Base-by-base conservation (phyloP, 768 basidiomycete genomes). In the Suillus ampliporus region DNA sequence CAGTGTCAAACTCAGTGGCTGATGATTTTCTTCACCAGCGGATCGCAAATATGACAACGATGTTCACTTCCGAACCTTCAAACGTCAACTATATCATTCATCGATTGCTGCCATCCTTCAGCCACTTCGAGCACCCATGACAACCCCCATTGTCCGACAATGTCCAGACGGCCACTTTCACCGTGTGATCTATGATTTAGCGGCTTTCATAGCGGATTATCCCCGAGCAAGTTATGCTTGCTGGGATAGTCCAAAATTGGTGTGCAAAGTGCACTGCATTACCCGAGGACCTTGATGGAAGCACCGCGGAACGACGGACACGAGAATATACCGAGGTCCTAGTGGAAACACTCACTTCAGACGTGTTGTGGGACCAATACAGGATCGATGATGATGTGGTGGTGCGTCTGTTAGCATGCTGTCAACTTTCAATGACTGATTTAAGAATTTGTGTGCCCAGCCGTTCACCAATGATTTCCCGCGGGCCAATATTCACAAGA, bases 141-240 rank as follows among this genome's bases (percentile, higher is more conserved):
- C 64, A 0, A 69, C 48, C 9, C 71, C 76, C 0, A 59, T 64
- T 26, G 66, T 80, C 5, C 44, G 57, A 0, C 61, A 60, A 1
- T 80, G 72, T 51, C 65, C 64, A 0, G 78, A 80, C 68, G 74
- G 76, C 1, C 70, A 76, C 58, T 77, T 64, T 59, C 68, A 67
- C 1, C 52, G 66, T 11, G 72, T 60, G 4, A 69, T 79, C 15
- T 80, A 73, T 67, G 71, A 69, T 2, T 60, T 81, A 11, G 78
- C 75, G 1, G 70, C 77, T 1, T 78, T 77, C 41, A 80, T 81
- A 62, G 77, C 77, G 0, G 76, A 81, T 61, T 80, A 81, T 59
- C n/a, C 79, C 77, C 1, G 78, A 82, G 59, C 80, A 80, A 61
- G 72, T 65, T 1, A 56, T 74, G 1, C 61, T 79, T 1, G 67